phyloP scores from a whole-genome alignment of 306 rosid genomes.

The Pterocarpus macrocarpus region DNA sequence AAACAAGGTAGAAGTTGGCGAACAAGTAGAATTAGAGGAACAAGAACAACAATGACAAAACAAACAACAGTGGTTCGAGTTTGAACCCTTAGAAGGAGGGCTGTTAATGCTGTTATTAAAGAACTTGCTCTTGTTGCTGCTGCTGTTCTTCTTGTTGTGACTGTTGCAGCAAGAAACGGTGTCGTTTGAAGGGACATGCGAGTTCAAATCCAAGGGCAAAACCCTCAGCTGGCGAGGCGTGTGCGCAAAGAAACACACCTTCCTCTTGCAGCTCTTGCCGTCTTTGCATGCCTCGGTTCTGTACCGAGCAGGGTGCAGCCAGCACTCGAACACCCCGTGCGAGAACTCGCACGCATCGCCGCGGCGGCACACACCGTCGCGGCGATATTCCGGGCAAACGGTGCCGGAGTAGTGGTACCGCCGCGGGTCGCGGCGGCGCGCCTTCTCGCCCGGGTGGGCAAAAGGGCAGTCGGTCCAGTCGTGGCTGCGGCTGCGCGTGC shows the following conservation, averaged over 20 bases:
- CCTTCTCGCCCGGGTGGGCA: constrained; percentile 89
- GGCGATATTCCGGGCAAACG: constrained; percentile 81
- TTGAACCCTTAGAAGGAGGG: constrained; percentile 40
- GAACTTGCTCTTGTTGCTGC: constrained; percentile 27
- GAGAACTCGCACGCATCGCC: constrained; percentile 87
- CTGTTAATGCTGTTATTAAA: neutral
- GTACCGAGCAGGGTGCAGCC: constrained; percentile 94
- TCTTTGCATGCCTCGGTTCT: constrained; percentile 95
- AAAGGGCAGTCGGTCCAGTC: constrained; percentile 99
- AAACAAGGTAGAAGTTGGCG: constrained; percentile 84
- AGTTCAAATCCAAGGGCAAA: constrained; percentile 43
- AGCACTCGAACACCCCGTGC: constrained; percentile 92
- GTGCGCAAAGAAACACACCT: constrained; percentile 94
- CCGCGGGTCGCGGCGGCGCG: constrained; percentile 85
- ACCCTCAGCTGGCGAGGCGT: constrained; percentile 77
- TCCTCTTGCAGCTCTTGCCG: constrained; percentile 83
- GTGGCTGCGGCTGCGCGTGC: constrained; percentile 92
- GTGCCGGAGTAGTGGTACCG: constrained; percentile 75
- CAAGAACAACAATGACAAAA: constrained; percentile 47
- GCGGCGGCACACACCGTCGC: constrained; percentile 68
- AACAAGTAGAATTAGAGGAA: constrained; percentile 36
- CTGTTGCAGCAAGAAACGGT: constrained; percentile 1
- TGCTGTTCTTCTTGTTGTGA: constrained; percentile 15
- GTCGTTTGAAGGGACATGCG: neutral
- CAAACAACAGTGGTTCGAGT: constrained; percentile 59